These are phyloP conservation scores for Trypanosoma conorhini DNA, from an alignment of 208 protist genomes.

Conservation along the genomic window DNA sequence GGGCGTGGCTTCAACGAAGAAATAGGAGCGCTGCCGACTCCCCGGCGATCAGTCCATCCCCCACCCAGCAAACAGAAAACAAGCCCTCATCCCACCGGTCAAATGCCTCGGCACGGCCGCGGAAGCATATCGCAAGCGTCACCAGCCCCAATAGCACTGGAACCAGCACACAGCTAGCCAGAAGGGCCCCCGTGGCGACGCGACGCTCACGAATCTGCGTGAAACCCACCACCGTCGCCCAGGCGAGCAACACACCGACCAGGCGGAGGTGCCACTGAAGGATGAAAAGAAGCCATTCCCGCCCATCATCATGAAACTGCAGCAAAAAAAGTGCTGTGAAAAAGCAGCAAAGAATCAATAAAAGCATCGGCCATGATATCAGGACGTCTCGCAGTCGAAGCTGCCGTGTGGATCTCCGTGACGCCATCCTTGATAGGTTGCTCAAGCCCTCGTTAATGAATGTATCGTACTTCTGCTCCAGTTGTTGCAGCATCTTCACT, in stretches of 20 bases:
- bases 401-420: background rate
- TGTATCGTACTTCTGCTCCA: slow-evolving; percentile 35
- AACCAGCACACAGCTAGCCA: slow-evolving; percentile 7
- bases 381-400: slow-evolving; percentile 4
- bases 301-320: background rate
- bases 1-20: background rate
- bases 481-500: slow-evolving; percentile 13
- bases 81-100: slow-evolving; percentile 1
- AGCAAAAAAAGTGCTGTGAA: slow-evolving; percentile 11
- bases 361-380: slow-evolving; percentile 26
- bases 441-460: slow-evolving; percentile 40
- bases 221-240: slow-evolving; percentile 9
- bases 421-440: slow-evolving; percentile 32
- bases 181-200: background rate
- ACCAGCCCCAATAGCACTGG: background rate
- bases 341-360: slow-evolving; percentile 23
- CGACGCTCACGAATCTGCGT: slow-evolving; percentile 3
- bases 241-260: slow-evolving; percentile 13
- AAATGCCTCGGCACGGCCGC: background rate
- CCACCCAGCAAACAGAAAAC: background rate
- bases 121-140: slow-evolving; percentile 2
- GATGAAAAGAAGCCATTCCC: background rate
- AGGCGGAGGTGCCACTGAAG: slow-evolving; percentile 16
- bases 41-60: slow-evolving; percentile 11
- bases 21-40: slow-evolving; percentile 4